phyloP scores from a whole-genome alignment of 2,329 filamentous ascomycete genomes.

The Xylariaceae sp. region DNA sequence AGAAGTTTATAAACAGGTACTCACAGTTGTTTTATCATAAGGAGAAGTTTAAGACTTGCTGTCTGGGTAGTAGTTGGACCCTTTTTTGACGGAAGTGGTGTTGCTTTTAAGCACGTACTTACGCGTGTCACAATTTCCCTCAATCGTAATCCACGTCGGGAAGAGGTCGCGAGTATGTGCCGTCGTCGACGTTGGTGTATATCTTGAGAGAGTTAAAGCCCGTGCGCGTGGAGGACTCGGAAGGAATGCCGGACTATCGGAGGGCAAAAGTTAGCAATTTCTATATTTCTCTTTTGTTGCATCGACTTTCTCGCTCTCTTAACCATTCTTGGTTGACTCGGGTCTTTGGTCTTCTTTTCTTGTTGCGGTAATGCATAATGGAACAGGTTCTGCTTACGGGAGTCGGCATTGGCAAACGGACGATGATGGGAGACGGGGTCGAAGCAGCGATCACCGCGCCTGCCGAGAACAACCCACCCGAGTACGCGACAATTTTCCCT shows the following conservation, averaged over 20 bases:
- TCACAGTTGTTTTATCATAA: conserved; percentile 70
- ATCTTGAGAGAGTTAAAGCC: conserved; percentile 8
- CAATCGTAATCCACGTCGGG: conserved; percentile 16
- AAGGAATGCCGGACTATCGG: conserved; percentile 60
- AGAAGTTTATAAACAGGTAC: no score
- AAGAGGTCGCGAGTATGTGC: conserved; percentile 16
- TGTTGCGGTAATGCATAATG: no score
- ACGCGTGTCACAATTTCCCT: conserved; percentile 60
- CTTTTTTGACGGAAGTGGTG: conserved; percentile 58
- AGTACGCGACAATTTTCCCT: no score
- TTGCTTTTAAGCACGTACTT: conserved; percentile 73
- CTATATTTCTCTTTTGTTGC: neutral
- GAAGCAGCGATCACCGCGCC: conserved; percentile 23
- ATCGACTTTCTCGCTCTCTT: neutral
- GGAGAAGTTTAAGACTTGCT: conserved; percentile 67
- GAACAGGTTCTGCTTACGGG: no score
- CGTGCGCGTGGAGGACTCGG: conserved; percentile 35
- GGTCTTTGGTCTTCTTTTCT: no score
- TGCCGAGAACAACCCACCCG: no score
- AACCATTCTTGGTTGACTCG: no score
- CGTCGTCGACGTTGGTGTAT: conserved; percentile 14
- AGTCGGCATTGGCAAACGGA: conserved; percentile 24
- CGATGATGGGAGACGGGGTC: conserved; percentile 15
- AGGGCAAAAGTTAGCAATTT: neutral
- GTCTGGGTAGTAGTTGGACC: conserved; percentile 57